Conservation (phyloP, 2,329 filamentous ascomycete genomes). For the Sporothrix euskadiensis region DNA sequence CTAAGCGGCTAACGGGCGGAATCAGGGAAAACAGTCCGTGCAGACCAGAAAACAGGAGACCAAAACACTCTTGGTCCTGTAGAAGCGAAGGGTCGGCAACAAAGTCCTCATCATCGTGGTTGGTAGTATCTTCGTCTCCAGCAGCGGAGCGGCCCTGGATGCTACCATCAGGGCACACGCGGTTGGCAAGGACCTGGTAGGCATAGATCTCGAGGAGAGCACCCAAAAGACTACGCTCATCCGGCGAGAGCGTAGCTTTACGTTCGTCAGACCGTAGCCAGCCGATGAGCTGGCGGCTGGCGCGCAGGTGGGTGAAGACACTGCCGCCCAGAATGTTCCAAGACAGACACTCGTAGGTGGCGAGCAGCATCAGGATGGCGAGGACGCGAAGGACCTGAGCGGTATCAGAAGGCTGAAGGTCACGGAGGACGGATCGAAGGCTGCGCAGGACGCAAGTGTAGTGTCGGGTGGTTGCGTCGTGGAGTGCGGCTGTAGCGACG, state of each 20-base stretch:
- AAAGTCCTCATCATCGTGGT: conserved; percentile 32
- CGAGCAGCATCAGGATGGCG: conserved; percentile 30
- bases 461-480: conserved; percentile 32
- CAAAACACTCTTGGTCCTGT: conserved; percentile 29
- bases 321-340: conserved; percentile 31
- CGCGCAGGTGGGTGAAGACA: conserved; percentile 33
- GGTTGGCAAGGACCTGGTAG: conserved; percentile 32
- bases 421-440: conserved; percentile 29
- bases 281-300: conserved; percentile 34
- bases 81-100: conserved; percentile 30
- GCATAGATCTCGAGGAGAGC: conserved; percentile 33
- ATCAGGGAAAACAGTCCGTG: conserved; percentile 33
- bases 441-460: conserved; percentile 33
- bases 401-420: conserved; percentile 29
- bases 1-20: conserved; percentile 28
- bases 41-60: conserved; percentile 32
- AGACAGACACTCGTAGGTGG: conserved; percentile 32
- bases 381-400: conserved; percentile 32
- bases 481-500: conserved; percentile 25
- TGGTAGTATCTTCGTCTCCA: conserved; percentile 9
- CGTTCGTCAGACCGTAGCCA: conserved; percentile 34
- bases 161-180: conserved; percentile 29
- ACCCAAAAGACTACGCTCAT: conserved; percentile 30
- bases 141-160: conserved; percentile 21
- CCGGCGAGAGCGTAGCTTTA: conserved; percentile 5